A percentile compares a stretch with the other conserved stretches of the same genome.
Conservation (phyloP, 495 filamentous ascomycete genomes). For the Xylaria flabelliformis region DNA sequence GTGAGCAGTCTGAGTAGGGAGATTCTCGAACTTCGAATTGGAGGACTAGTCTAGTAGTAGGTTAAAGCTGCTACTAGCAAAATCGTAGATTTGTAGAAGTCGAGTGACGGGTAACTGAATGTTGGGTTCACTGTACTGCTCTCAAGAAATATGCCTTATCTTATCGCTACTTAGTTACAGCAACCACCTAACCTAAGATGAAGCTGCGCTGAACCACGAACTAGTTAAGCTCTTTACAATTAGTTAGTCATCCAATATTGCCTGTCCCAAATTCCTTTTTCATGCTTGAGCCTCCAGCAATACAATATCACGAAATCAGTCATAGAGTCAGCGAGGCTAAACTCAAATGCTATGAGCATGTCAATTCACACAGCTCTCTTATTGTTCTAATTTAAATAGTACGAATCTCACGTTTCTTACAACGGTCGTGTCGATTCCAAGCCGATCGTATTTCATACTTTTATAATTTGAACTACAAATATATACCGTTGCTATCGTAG, state of each 20-base stretch:
- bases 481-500: not conserved
- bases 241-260: not conserved
- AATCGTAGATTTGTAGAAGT: not conserved
- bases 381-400: not conserved
- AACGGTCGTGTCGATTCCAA: not conserved
- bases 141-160: constrained; percentile 17
- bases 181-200: not conserved
- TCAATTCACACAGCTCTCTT: not conserved
- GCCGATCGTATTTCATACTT: not conserved
- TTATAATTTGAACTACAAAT: not conserved
- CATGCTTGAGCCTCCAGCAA: not conserved
- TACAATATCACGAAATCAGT: not conserved
- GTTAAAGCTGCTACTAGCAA: not conserved
- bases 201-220: not conserved
- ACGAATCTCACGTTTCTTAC: not conserved
- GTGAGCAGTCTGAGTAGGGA: not conserved
- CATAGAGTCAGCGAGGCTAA: not conserved
- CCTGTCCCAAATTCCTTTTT: not conserved
- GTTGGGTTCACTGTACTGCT: not conserved
- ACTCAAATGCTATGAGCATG: not conserved
- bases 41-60: not conserved
- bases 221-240: not conserved
- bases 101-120: not conserved
- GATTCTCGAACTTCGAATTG: not conserved
- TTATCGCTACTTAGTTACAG: constrained; percentile 9